Evolutionary conservation across 2,329 filamentous ascomycete species (phyloP), one percentile per base, ranked within the genome.

Genomic region (Incumbomyces delicatus): DNA sequence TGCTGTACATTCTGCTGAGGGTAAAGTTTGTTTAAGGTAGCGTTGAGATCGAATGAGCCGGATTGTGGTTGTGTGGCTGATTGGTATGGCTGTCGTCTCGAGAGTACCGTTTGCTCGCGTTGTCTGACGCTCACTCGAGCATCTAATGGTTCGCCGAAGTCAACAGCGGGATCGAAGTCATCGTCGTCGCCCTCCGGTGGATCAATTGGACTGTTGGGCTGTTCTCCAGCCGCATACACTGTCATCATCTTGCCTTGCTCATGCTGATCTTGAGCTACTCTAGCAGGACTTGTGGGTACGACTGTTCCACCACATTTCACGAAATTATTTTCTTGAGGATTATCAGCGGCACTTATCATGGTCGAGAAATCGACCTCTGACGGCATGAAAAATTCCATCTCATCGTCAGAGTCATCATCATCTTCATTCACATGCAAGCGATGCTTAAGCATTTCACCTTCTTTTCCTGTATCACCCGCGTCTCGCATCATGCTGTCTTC

Each of bases 341-440:
- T 44, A 41, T 54, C 51, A 12, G 43, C 42, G 8, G 32, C 44
- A 35, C 67, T 63, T 5, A 63, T 60, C 40, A 71, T 59, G 2
- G 57, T 57, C 31, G 50, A 60, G 44, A 65, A 63, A 44, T 71
- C 66, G 44, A 71, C 65, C 51, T 60, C 68, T 63, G 49, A 16
- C 2, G 54, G 36, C 16, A 47, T 38, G 35, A 44, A 53, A 50
- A 66, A 70, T 37, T 63, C 58, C 6, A 57, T 58, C 37, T 65
- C 65, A 27, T 66, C 64, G 11, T 80, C 76, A 22, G 81, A 78
- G 11, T 81, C 77, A 20, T 80, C 77, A 36, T 77, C 72, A 10
- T 77, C 64, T 38, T 77, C 73, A 50, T 77, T 74, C 57, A 76
- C 62, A 44, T 77, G 74, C 10, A 46, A 37, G 53, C 74, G 66